Base-by-base conservation (phyloP, 2,329 filamentous ascomycete species). In the Drechslerella dactyloides region DNA sequence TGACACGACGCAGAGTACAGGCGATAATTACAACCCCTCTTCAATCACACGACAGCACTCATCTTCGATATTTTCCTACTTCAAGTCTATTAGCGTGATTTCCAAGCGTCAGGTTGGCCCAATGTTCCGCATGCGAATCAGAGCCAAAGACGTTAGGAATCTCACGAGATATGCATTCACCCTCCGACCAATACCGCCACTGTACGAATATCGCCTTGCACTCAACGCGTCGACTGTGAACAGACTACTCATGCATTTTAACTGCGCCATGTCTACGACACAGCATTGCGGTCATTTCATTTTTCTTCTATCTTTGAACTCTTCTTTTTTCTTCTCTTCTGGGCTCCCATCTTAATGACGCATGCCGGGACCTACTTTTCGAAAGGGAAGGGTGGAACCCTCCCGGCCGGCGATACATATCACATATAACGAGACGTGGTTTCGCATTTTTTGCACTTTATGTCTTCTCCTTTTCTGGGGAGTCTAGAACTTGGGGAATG, bases 391-490 rank as follows among this genome's bases (percentile, higher is more conserved):
- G 40, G n/a, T n/a, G n/a, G 21, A 55, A 59, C 55, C 46, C 24
- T 24, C 42, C 54, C 72, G 60, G 57, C 53, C 42, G 61, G 57
- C 62, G 62, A 69, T 63, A 73, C 33, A 37, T 58, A 24, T 57
- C 57, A 46, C 54, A 53, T 46, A 58, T 53, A 64, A 53, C 48
- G 57, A 61, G 58, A 70, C 68, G 57, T 65, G 48, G 40, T 33
- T 37, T 24, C 27, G 37, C 55, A 33, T 21, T 54, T 27, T 52
- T 21, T n/a, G 35, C 30, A 23, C 15, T 56, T 57, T 23, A 21
- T 24, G 33, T 15, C 37, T 10, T 60, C 17, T n/a, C 56, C 21
- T 2, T 24, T 48, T 8, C 6, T 56, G 4, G 3, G 11, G 13
- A 17, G 37, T 3, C n/a, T 42, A 42, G 37, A 42, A 42, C 13